phyloP scores from a whole-genome alignment of 805 yeast genomes.

The Jamesozyma spencerorum region DNA sequence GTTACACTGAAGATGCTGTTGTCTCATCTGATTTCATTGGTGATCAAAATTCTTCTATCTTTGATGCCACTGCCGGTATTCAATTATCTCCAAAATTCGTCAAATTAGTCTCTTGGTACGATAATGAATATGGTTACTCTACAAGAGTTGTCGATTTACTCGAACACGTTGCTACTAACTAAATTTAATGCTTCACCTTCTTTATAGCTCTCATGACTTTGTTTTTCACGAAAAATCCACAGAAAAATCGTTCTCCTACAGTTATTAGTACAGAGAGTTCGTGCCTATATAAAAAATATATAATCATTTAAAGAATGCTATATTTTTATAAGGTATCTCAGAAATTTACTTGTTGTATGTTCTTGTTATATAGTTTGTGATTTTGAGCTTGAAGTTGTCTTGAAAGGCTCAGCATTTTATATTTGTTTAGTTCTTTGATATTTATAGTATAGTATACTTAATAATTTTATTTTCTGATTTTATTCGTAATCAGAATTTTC shows the following conservation, averaged over 20 bases:
- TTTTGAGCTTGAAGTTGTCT: too few species aligned
- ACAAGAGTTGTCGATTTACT: slow-evolving; percentile 68
- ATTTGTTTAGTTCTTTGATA: too few species aligned
- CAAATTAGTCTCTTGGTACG: slow-evolving; percentile 66
- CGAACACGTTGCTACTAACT: slow-evolving; percentile 43
- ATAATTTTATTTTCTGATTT: neutral
- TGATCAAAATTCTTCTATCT: slow-evolving; percentile 54
- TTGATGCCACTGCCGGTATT: slow-evolving; percentile 63
- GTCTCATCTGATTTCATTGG: slow-evolving; percentile 62
- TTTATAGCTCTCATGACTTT: neutral
- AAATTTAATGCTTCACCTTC: too few species aligned
- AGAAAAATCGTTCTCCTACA: too few species aligned
- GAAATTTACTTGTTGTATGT: too few species aligned
- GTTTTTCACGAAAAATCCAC: too few species aligned
- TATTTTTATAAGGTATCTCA: too few species aligned
- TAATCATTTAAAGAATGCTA: too few species aligned
- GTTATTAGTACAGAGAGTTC: too few species aligned
- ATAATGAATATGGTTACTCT: slow-evolving; percentile 69
- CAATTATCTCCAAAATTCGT: slow-evolving; percentile 61
- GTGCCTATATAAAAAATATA: too few species aligned
- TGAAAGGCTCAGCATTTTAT: too few species aligned
- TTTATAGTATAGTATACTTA: neutral
- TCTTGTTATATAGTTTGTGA: too few species aligned
- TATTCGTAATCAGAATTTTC: slow-evolving; percentile 39
- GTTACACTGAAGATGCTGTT: slow-evolving; percentile 64